Evolutionary conservation across 805 yeast species (phyloP).

Genomic region (Ogataea chonburiensis): DNA sequence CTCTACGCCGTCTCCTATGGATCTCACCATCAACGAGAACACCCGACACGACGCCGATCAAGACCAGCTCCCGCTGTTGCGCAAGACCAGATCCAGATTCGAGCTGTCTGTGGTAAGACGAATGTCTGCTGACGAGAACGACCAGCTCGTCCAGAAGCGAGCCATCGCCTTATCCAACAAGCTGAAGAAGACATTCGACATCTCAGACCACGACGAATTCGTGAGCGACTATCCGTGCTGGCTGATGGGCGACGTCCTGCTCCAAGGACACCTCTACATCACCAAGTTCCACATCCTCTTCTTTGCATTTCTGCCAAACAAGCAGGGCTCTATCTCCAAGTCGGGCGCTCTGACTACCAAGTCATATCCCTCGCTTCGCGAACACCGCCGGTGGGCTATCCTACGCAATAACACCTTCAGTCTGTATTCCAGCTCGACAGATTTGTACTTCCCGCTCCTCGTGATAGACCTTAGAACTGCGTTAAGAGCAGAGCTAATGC

Average conservation of each 20-base stretch:
- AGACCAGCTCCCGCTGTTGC: conserved; percentile 7
- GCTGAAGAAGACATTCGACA: conserved; percentile 39
- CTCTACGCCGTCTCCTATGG: conserved; percentile 2
- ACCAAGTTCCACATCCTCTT: conserved; percentile 66
- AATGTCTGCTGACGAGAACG: conserved; percentile 22
- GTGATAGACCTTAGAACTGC: conserved; percentile 73
- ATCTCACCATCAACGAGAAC: conserved; percentile 10
- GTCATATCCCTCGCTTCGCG: conserved; percentile 37
- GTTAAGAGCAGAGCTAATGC: conserved; percentile 52
- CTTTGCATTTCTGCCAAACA: conserved; percentile 74
- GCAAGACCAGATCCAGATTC: conserved; percentile 27
- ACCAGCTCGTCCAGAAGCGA: conserved; percentile 24
- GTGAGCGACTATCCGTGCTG: conserved; percentile 69
- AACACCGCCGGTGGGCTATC: conserved; percentile 75
- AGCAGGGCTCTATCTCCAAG: conserved; percentile 41
- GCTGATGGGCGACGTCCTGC: conserved; percentile 75
- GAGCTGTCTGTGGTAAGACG: conserved; percentile 34
- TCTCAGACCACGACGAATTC: conserved; percentile 56
- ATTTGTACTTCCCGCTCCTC: conserved; percentile 77
- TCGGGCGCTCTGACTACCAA: conserved; percentile 52
- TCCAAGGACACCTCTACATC: conserved; percentile 82
- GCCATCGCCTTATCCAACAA: conserved; percentile 39
- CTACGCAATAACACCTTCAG: conserved; percentile 67
- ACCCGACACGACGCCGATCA: not conserved
- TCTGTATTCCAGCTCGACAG: conserved; percentile 68